Percentiles rank a stretch among this genome's conserved stretches.
Evolutionary conservation across 345 rosid species (phyloP).

Genomic region (Acer campestre): DNA sequence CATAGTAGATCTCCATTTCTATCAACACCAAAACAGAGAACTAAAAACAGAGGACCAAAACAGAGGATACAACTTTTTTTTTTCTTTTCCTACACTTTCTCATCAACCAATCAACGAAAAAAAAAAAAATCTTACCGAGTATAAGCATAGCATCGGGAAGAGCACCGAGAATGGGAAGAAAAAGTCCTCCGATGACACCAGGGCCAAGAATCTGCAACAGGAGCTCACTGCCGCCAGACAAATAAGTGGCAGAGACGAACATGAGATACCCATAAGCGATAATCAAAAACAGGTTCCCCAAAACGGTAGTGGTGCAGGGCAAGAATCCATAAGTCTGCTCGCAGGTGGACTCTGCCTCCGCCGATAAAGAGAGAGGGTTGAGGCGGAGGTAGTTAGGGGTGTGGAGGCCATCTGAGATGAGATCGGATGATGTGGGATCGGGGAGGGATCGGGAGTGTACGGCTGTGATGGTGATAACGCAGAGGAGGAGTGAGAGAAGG

Average conservation of each 20-base stretch:
- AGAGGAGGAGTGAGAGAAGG: conserved; percentile 21
- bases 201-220: conserved; percentile 92
- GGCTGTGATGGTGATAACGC: conserved; percentile 29
- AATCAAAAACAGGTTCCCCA: conserved; percentile 80
- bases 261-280: conserved; percentile 76
- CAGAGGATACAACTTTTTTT: not conserved
- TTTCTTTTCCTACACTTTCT: not conserved
- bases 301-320: conserved; percentile 81
- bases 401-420: conserved; percentile 60
- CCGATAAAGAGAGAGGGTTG: conserved; percentile 1
- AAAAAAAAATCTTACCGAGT: conserved; percentile 50
- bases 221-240: conserved; percentile 89
- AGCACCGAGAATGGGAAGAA: conserved; percentile 92
- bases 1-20: no score
- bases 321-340: conserved; percentile 91
- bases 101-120: not conserved
- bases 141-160: conserved; percentile 99
- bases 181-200: conserved; percentile 89
- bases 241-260: conserved; percentile 78
- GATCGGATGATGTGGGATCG: conserved; percentile 24
- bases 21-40: not conserved
- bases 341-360: conserved; percentile 46
- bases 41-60: not conserved
- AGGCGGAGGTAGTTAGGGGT: conserved; percentile 21
- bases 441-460: conserved; percentile 43